Evolutionary conservation across 2,329 filamentous ascomycete species (phyloP).

Genomic region (Metarhizium robertsii): DNA sequence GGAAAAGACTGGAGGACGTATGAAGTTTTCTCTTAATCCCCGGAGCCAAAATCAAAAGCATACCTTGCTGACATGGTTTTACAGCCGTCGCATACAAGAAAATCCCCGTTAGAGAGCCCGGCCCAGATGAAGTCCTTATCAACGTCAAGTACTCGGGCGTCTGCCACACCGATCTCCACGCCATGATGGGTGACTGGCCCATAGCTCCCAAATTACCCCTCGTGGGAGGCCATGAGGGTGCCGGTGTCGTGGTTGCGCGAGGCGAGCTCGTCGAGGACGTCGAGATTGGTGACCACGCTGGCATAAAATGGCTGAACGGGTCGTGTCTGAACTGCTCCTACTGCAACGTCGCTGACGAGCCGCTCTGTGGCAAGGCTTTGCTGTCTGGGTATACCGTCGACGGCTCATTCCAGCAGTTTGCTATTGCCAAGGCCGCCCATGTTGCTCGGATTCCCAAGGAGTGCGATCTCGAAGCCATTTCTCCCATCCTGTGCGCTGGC

Average conservation of each 20-base stretch:
- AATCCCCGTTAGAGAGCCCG: slow-evolving; percentile 73
- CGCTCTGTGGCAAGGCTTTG: slow-evolving; percentile 64
- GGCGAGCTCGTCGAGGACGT: slow-evolving; percentile 71
- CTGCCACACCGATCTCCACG: slow-evolving; percentile 77
- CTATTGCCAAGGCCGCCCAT: slow-evolving; percentile 76
- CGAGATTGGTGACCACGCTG: slow-evolving; percentile 74
- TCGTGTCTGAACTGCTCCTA: slow-evolving; percentile 76
- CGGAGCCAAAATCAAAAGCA: background rate
- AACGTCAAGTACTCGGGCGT: slow-evolving; percentile 88
- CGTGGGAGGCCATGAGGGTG: slow-evolving; percentile 73
- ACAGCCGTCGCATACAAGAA: slow-evolving; percentile 61
- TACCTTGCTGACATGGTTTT: slow-evolving; percentile 4
- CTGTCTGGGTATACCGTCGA: slow-evolving; percentile 91
- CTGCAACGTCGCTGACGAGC: slow-evolving; percentile 74
- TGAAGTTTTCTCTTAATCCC: slow-evolving; percentile 18
- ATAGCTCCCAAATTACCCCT: slow-evolving; percentile 73
- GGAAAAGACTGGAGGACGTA: slow-evolving; percentile 67
- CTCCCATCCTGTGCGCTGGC: slow-evolving; percentile 75
- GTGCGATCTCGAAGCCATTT: slow-evolving; percentile 63
- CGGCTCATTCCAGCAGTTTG: slow-evolving; percentile 89
- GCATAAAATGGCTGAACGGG: slow-evolving; percentile 90
- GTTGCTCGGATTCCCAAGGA: slow-evolving; percentile 75
- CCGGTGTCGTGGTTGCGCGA: slow-evolving; percentile 71
- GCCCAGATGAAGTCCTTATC: slow-evolving; percentile 82
- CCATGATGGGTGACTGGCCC: slow-evolving; percentile 86